A percentile compares a stretch with the other conserved stretches of the same genome.
Conservation (phyloP, 2,329 filamentous ascomycete genomes). For the Xylaria sp. region DNA sequence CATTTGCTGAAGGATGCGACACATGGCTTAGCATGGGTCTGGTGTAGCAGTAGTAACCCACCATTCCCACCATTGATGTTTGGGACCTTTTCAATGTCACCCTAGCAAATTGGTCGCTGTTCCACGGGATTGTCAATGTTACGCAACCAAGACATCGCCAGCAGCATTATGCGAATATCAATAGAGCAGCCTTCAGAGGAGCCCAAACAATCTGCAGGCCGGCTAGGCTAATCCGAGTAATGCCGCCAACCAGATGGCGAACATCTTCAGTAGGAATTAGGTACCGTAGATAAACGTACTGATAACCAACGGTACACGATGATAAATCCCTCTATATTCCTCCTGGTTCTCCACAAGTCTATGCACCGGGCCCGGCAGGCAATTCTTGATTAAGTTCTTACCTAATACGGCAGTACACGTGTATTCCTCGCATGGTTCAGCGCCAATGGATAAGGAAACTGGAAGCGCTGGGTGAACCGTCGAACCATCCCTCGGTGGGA, state of each 20-base stretch:
- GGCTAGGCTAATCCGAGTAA: neutral
- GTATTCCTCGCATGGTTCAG: slow-evolving; percentile 10
- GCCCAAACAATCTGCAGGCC: neutral
- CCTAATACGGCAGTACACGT: slow-evolving; percentile 33
- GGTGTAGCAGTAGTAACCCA: slow-evolving; percentile 21
- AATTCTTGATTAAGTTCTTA: slow-evolving; percentile 36
- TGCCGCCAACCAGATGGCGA: neutral
- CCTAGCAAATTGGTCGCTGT: slow-evolving; percentile 17
- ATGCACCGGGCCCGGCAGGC: slow-evolving; percentile 20
- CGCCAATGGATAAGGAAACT: slow-evolving; percentile 3
- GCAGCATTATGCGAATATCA: neutral
- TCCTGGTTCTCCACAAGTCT: neutral
- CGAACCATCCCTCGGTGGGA: neutral
- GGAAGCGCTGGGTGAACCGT: neutral
- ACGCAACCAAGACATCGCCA: slow-evolving; percentile 9
- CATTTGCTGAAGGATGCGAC: slow-evolving; percentile 30
- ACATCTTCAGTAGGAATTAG: neutral
- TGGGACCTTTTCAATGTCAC: slow-evolving; percentile 37
- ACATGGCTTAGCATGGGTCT: slow-evolving; percentile 32
- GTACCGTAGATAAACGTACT: neutral
- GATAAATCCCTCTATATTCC: slow-evolving; percentile 2
- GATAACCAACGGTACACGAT: neutral
- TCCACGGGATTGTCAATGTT: slow-evolving; percentile 12
- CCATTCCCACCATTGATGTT: slow-evolving; percentile 21
- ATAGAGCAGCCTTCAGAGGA: neutral